Base-by-base conservation (phyloP, 1,139 yeast genomes). In the Diutina ranongensis region DNA sequence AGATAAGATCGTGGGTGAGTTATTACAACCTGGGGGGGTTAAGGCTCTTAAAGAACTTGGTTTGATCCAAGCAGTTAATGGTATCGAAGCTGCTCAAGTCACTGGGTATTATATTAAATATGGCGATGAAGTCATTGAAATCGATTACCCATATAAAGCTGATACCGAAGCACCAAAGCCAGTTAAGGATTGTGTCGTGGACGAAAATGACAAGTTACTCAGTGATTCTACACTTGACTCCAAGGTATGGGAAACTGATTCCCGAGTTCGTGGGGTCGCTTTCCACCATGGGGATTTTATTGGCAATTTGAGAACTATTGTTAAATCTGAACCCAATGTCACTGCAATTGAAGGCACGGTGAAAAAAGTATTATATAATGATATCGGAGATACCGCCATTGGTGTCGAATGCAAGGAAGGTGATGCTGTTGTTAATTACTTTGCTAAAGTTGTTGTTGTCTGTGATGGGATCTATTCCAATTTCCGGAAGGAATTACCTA, bases 391-490 rank as follows among this genome's bases (percentile, higher is more conserved):
- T 47, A 75, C 70, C 25, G 83, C 86, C 10, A 63, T 72, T 18
- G 97, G 97, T 16, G 88, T 88, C 32, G 67, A 67, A 58, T 74
- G 68, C 41, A 78, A 62, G 50, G 51, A 49, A 1, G 62, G 54
- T n/a, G 51, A 50, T 8, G 41, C 46, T 9, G 57, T 35, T 15
- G 57, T 57, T 12, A 59, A 64, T 19, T 79, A 72, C 63, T 63
- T 64, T 40, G 85, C 83, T 3, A 76, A 80, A 48, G 60, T 88
- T 50, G 83, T 89, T 5, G 71, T 89, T 35, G 75, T 85, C 47
- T 87, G 95, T 57, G 99, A 92, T 63, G 99, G 99, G 47, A 89
- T 92, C 49, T 88, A 87, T 57, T 87, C 97, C 49, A 88, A 83
- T 61, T 88, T 92, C 68, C 77, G 99, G 59, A 85, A 80, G 59